Base-by-base conservation (phyloP, 768 basidiomycete species). In the Panaeolus cyanescens region DNA sequence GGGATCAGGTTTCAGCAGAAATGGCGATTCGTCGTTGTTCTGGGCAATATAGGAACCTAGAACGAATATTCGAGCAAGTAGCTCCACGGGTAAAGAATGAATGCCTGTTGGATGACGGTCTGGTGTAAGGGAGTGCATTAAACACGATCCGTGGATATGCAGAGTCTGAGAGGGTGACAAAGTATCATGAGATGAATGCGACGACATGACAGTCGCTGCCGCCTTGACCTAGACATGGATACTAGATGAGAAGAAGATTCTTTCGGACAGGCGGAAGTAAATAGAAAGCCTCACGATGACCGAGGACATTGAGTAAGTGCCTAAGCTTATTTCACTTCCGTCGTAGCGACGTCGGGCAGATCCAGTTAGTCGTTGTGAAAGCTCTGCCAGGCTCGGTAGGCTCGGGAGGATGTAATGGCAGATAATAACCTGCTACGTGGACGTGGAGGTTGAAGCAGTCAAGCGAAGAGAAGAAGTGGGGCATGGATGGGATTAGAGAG, bases 51-150 rank as follows among this genome's bases (percentile, higher is more conserved):
- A 71, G 42, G 81, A 75, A 59, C 85, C 85, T n/a, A 86, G 74
- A 59, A 79, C 65, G 71, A 88, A 87, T 20, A 89, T 82, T 42
- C 82, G 74, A 19, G 82, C 74, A 59, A 90, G 74, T 56, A 89
- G 76, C 65, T 90, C 88, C 56, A 85, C 79, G 31, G 87, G 87
- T 54, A 88, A 77, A 5, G 75, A 67, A 67, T 82, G 74, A 57
- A 86, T 75, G 50, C 72, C 67, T 31, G 72, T 69, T 42, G 62
- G 66, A 54, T 67, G 69, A 58, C 59, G 30, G 45, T 50, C 45
- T 50, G 13, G 45, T 28, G 45, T 28, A 34, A 37, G 15, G 17
- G 36, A n/a, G 30, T 30, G 45, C 45, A 50, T 50, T 28, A 6
- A 50, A 28, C 45, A 12, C 45, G 10, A 28, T 50, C n/a, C 32